A percentile compares a stretch with the other conserved stretches of the same genome.
phyloP scores from a whole-genome alignment of 176 grass and related monocot species.

The Aegilops tauschii region DNA sequence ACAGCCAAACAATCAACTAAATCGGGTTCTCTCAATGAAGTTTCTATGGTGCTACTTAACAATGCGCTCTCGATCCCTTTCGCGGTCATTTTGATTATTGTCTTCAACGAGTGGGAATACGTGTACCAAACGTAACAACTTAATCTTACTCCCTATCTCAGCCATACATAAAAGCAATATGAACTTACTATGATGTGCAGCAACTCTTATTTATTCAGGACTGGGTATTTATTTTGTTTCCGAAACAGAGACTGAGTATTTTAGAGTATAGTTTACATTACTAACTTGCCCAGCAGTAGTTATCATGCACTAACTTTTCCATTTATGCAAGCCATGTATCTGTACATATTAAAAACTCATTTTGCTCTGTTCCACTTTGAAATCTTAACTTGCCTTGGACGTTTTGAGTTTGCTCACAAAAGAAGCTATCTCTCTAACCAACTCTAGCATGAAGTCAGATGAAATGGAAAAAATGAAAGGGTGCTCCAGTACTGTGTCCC shows the following conservation, averaged over 20 bases:
- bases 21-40: conserved; percentile 84
- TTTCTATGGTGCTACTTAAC: conserved; percentile 95
- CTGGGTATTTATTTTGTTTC: too few relatives aligned
- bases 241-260: too few relatives aligned
- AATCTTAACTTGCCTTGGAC: neutral
- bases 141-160: neutral
- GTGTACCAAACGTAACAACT: conserved; percentile 71
- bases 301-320: neutral
- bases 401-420: neutral
- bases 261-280: neutral
- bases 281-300: neutral
- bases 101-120: conserved; percentile 82
- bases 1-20: conserved; percentile 72
- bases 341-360: neutral
- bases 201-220: neutral
- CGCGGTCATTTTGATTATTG: conserved; percentile 62
- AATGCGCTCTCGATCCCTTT: conserved; percentile 81
- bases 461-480: neutral
- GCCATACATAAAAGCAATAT: neutral
- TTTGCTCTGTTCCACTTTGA: neutral
- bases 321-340: neutral
- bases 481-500: too few relatives aligned
- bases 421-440: neutral
- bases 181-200: neutral
- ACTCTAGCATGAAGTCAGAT: conserved; percentile 15